Base-by-base conservation (phyloP, 192 early-diverging fungal species). In the Tieghemiomyces parasiticus region DNA sequence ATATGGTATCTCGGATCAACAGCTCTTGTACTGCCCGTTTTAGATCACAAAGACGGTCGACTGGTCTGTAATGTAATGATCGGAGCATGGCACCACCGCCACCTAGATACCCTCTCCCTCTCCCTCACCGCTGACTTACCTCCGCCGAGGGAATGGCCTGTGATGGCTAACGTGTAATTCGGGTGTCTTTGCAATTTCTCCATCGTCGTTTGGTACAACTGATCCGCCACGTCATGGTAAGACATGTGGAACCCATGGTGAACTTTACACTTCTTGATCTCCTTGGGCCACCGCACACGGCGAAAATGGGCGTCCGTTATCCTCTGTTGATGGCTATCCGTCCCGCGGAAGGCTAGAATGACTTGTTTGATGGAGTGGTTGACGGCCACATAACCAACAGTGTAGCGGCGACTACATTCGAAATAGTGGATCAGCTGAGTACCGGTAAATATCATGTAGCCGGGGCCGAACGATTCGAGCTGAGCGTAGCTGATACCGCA, bases 321-420 rank as follows among this genome's bases (percentile, higher is more conserved):
- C 71, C 66, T 69, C 56, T 72, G 71, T 0, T 62, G 25, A 16
- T 24, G 3, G 45, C 66, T 61, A 4, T 65, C 56, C 14, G 74
- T 76, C 22, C 74, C 74, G 35, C 65, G 70, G 64, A 71, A 71
- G 3, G 67, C 66, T 29, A 71, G 62, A 13, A 69, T 61, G 16
- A 75, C 55, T 31, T n/a, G n/a, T 58, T 58, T 35, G 33, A 58
- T 58, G 35, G 8, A 30, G 35, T 58, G 3, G 55, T 58, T 58
- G 35, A 38, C 10, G 34, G 55, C 55, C 10, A 58, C n/a, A 20
- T 58, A 58, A 8, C 55, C 55, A 3, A 58, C 55, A n/a, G 55
- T 28, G 13, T 22, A 16, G 19, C 35, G n/a, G 34, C 35, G 8
- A 4, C 35, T 58, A 16, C 13, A 35, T 26, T 25, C 13, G 33